Evolutionary conservation across 2,329 filamentous ascomycete species (phyloP).

Genomic region (Setomelanomma holmii): DNA sequence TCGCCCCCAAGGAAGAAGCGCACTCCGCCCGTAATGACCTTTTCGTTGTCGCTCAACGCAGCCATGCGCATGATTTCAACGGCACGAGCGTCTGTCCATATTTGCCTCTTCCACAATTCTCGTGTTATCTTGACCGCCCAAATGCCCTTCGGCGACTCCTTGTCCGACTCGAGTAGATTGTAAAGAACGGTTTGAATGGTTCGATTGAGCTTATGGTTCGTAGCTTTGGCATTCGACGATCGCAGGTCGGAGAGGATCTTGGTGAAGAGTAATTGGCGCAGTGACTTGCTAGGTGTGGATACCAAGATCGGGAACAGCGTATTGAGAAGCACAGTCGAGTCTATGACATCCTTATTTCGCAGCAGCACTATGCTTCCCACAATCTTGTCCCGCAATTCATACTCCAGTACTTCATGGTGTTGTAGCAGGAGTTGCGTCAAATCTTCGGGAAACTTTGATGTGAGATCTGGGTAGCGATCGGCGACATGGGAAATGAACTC

Average conservation of each 20-base stretch:
- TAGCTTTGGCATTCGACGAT: conserved; percentile 83
- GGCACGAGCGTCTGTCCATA: conserved; percentile 93
- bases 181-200: conserved; percentile 93
- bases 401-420: conserved; percentile 83
- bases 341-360: conserved; percentile 88
- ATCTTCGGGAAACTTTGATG: conserved; percentile 77
- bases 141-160: conserved; percentile 81
- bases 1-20: conserved; percentile 96
- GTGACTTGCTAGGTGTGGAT: conserved; percentile 87
- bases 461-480: conserved; percentile 88
- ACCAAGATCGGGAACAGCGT: conserved; percentile 95
- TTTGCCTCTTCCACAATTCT: conserved; percentile 94
- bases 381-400: conserved; percentile 90
- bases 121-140: conserved; percentile 97
- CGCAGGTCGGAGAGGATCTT: conserved; percentile 93
- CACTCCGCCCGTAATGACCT: conserved; percentile 85
- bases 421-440: conserved; percentile 80
- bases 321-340: conserved; percentile 80
- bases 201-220: conserved; percentile 90
- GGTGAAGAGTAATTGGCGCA: conserved; percentile 82
- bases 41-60: conserved; percentile 86
- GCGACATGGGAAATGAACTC: conserved; percentile 93
- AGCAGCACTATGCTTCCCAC: conserved; percentile 88
- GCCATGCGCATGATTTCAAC: conserved; percentile 99
- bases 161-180: conserved; percentile 87